Evolutionary conservation across 129 eudicot species (phyloP), one percentile per base, ranked within the genome.

Genomic region (Pseudognaphalium luteoalbum): DNA sequence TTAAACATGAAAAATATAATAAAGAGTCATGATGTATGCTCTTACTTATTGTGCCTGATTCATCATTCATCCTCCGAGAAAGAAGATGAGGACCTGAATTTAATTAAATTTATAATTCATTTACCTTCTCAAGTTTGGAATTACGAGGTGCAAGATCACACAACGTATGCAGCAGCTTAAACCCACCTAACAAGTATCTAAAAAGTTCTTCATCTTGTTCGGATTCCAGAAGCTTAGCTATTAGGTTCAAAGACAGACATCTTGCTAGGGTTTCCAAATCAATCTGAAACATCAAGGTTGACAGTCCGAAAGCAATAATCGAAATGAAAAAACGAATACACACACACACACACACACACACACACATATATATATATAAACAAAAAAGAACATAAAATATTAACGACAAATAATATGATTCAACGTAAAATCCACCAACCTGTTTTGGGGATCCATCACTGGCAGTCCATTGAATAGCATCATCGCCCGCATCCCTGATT

Each of bases 101-200:
- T 12, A 17, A 47, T 47, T 47, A 3, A 14, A 14, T 47, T 3
- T 14, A 0, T 17, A 28, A 37, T 67, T n/a, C 16, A 66, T 76
- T 33, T 59, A 92, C 97, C 91, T 87, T 93, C 80, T 92, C 97
- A 62, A 94, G 87, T 80, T 84, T 87, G 66, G 84, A 80, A 58
- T 84, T 83, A 41, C 93, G 93, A 77, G 90, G 79, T 60, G 97
- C 96, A 51, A 86, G 82, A 73, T 91, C 96, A 74, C 89, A 91
- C 42, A 94, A 76, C 72, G 84, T 76, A 81, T 91, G 89, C 71
- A 94, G 82, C 61, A 94, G 84, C 44, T 87, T 83, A 47, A 91
- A 7, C 50, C 97, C 99, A 70, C 86, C 77, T 67, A 94, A 80
- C 83, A 91, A 78, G 83, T 91, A 87, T 79, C 86, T 85, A 68